Evolutionary conservation across 1,139 yeast genomes (phyloP).

Genomic region (Sugiyamaella novakii): DNA sequence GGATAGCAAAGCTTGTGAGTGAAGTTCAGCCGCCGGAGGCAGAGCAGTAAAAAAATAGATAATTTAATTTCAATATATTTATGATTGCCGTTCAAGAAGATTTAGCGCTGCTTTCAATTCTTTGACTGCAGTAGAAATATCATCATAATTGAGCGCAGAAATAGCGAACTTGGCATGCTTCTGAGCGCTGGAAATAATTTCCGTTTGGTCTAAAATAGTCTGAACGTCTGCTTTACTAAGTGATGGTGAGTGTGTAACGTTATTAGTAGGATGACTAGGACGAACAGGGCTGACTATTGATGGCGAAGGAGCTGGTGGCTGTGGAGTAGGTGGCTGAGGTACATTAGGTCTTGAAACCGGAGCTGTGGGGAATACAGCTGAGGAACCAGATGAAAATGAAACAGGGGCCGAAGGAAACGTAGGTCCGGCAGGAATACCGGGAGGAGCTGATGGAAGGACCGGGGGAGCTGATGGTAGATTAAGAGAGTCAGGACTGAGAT

Average conservation of each 20-base stretch:
- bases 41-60: not conserved
- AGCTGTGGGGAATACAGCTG: conserved; percentile 22
- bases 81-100: too few relatives aligned
- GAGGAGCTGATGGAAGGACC: conserved; percentile 21
- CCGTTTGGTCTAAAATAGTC: conserved; percentile 58
- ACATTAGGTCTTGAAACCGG: conserved; percentile 24
- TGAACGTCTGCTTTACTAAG: conserved; percentile 51
- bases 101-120: conserved; percentile 68
- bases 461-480: conserved; percentile 27
- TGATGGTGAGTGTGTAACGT: conserved; percentile 28
- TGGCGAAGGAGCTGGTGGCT: conserved; percentile 24
- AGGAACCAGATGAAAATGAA: conserved; percentile 17
- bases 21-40: conserved; percentile 8
- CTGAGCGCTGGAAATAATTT: conserved; percentile 68
- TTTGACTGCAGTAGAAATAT: conserved; percentile 73
- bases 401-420: conserved; percentile 23
- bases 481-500: conserved; percentile 4
- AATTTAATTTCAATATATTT: too few relatives aligned
- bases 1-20: not conserved
- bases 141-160: conserved; percentile 92
- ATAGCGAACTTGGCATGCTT: conserved; percentile 89
- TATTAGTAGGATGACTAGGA: conserved; percentile 12
- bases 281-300: conserved; percentile 21
- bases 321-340: conserved; percentile 12
- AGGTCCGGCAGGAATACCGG: conserved; percentile 27